Evolutionary conservation across 75 land plant genomes (phyloP).

Genomic region (Pinus albicaulis): DNA sequence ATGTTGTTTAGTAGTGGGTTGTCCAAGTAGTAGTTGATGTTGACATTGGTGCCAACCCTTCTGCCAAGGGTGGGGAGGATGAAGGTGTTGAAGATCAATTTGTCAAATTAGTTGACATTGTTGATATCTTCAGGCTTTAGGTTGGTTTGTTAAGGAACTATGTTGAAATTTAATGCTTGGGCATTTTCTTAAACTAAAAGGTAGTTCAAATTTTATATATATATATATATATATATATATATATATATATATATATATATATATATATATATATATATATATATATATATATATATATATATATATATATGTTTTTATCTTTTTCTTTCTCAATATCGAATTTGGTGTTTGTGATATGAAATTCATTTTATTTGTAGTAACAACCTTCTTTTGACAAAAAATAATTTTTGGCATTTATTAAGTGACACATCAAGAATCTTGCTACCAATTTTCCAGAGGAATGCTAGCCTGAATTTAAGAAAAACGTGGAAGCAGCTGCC

Average conservation of each 20-base stretch:
- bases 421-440: slow-evolving; percentile 72
- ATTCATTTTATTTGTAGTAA: slow-evolving; percentile 36
- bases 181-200: neutral
- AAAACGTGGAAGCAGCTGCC: slow-evolving; percentile 75
- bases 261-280: too few species aligned
- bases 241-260: too few species aligned
- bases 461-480: slow-evolving; percentile 64
- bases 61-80: slow-evolving; percentile 44
- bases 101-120: slow-evolving; percentile 34
- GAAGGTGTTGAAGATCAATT: slow-evolving; percentile 31
- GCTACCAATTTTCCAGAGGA: slow-evolving; percentile 63
- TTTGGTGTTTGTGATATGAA: neutral
- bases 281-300: too few species aligned
- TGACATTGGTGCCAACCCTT: slow-evolving; percentile 59
- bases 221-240: too few species aligned
- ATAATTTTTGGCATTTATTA: slow-evolving; percentile 64
- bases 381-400: slow-evolving; percentile 95
- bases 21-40: slow-evolving; percentile 45
- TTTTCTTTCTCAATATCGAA: neutral
- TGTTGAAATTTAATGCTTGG: neutral
- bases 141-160: slow-evolving; percentile 10
- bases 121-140: slow-evolving; percentile 35
- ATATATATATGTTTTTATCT: neutral
- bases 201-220: neutral
- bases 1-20: slow-evolving; percentile 29